A percentile compares a stretch with the other conserved stretches of the same genome.
phyloP scores from a whole-genome alignment of 768 basidiomycete species.

The Suillus lakei region DNA sequence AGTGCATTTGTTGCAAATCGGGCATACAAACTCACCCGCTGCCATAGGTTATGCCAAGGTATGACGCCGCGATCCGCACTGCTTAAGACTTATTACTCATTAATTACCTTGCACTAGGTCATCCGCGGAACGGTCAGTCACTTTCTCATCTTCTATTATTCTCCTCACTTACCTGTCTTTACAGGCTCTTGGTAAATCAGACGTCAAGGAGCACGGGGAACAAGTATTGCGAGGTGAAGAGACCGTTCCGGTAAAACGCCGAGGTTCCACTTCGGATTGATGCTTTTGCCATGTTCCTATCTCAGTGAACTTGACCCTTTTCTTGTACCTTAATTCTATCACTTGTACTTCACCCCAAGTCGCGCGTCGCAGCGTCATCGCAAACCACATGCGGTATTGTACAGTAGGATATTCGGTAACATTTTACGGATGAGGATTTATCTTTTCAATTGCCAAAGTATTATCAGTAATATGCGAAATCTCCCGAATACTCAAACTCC shows the following conservation, averaged over 20 bases:
- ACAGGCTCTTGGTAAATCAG: slow-evolving; percentile 37
- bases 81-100: slow-evolving; percentile 8
- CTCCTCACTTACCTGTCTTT: neutral
- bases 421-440: neutral
- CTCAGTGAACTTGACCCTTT: neutral
- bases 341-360: too few relatives aligned
- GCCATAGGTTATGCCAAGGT: slow-evolving; percentile 38
- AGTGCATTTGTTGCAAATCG: slow-evolving; percentile 14
- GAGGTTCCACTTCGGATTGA: slow-evolving; percentile 24
- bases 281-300: neutral
- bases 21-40: neutral
- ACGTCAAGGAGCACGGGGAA: slow-evolving; percentile 57
- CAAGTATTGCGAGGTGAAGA: slow-evolving; percentile 57
- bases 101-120: slow-evolving; percentile 19
- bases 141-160: slow-evolving; percentile 7
- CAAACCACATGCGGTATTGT: neutral
- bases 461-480: neutral
- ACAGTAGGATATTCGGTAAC: neutral
- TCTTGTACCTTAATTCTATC: neutral
- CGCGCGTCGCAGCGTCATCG: too few relatives aligned
- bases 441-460: neutral
- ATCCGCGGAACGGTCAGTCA: slow-evolving; percentile 35
- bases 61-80: slow-evolving; percentile 7
- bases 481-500: neutral
- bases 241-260: slow-evolving; percentile 32